These are phyloP conservation scores for Agarophyton chilense DNA, from an alignment of 23 red algal species.

Conservation along the genomic window DNA sequence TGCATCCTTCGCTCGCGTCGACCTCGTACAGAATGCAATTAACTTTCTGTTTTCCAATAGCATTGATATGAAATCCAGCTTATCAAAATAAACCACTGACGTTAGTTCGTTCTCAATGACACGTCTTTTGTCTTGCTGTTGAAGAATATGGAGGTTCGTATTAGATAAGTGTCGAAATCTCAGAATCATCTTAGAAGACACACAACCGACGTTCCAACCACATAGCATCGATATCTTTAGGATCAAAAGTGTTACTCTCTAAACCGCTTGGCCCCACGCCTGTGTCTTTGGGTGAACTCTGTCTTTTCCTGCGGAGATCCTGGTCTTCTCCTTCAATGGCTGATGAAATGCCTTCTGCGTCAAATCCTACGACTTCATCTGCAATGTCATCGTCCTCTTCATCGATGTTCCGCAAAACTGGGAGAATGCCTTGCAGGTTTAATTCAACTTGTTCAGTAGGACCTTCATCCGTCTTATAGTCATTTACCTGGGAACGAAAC, in stretches of 20 bases:
- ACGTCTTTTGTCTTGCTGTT: constrained; percentile 4
- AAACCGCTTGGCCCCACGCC: neutral
- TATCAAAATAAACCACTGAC: constrained; percentile 60
- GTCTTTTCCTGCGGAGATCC: constrained; percentile 12
- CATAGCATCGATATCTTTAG: constrained; percentile 56
- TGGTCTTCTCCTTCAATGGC: constrained; percentile 28
- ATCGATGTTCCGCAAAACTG: neutral
- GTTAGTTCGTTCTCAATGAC: constrained; percentile 64
- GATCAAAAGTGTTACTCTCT: constrained; percentile 9
- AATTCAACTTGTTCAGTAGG: neutral
- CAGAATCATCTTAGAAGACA: constrained; percentile 28
- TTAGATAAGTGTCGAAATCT: constrained; percentile 31
- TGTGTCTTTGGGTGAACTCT: constrained; percentile 2
- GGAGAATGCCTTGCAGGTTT: neutral
- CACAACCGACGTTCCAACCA: constrained; percentile 74
- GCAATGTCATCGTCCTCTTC: constrained; percentile 66
- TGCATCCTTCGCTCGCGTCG: constrained; percentile 42
- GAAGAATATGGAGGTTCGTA: constrained; percentile 22
- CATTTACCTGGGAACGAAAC: constrained; percentile 68
- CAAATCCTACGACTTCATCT: constrained; percentile 75
- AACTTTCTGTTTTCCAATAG: constrained; percentile 59
- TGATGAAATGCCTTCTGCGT: constrained; percentile 37
- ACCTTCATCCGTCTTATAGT: constrained; percentile 61
- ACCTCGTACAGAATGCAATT: constrained; percentile 61
- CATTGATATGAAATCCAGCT: constrained; percentile 79